Evolutionary conservation across 1,139 yeast genomes (phyloP), one percentile per base, ranked within the genome.

Genomic region (Yarrowia galli): DNA sequence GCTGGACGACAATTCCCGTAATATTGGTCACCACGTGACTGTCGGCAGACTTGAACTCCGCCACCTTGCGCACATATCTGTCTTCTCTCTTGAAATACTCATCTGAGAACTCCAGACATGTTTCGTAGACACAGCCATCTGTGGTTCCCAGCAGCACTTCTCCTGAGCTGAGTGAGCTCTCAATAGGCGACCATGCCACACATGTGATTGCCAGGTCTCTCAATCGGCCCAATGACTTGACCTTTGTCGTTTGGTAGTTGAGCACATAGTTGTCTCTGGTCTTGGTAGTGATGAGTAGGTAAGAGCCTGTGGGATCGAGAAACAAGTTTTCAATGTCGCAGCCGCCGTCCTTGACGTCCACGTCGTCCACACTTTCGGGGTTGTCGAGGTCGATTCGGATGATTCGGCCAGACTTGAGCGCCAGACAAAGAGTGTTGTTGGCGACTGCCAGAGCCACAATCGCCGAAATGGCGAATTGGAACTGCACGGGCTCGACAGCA

Each of bases 361-460:
- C 72, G 61, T 79, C 82, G 67, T 81, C 82, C 10, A 87, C 86
- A 9, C 79, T 78, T 63, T 85, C 84, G 0, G 90, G 90, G 67
- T 80, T 80, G 66, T 83, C 84, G 69, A 86, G 75, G 70, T 86
- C 86, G 43, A 86, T 85, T 43, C 87, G 76, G 69, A 84, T 81
- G 35, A 86, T 77, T 23, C 79, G 72, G 0, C 85, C 85, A 3
- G 80, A 76, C 63, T 77, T 76, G 65, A 84, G 77, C 0, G 86
- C 83, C 64, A 87, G 75, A 67, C 82, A 80, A 12, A 87, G 79
- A 18, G 83, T 76, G 71, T 86, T 86, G 71, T 81, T 80, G 20
- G 82, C 76, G 9, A 85, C 88, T 6, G 78, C 79, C 68, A 86
- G 75, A 35, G 80, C 76, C 5, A 77, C 76, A 22, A 86, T 80